phyloP scores from a whole-genome alignment of 305 asterid genomes.

The Solanum hybrid region DNA sequence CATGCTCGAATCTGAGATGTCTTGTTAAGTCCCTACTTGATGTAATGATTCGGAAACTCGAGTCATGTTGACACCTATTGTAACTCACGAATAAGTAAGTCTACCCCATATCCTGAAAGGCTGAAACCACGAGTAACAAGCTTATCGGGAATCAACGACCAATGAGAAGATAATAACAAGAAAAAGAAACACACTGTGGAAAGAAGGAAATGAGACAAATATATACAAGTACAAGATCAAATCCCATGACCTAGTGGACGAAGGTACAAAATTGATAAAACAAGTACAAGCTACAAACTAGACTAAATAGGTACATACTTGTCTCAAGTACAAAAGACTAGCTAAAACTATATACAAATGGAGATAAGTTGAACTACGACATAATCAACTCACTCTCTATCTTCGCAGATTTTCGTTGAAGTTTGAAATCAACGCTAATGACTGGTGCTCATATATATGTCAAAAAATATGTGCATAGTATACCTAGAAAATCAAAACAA shows the following conservation, averaged over 20 bases:
- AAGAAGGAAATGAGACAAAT: not conserved
- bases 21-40: too few species aligned
- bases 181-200: not conserved
- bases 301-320: too few species aligned
- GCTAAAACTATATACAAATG: not conserved
- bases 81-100: not conserved
- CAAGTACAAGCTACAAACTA: not conserved
- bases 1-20: too few species aligned
- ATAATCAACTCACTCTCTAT: too few species aligned
- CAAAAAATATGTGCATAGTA: too few species aligned
- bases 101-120: not conserved
- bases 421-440: too few species aligned
- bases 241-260: accelerated
- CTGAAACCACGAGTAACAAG: not conserved
- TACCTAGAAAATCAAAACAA: not conserved
- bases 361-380: not conserved
- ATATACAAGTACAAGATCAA: not conserved
- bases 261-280: too few species aligned
- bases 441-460: not conserved
- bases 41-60: too few species aligned
- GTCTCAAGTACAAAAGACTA: not conserved
- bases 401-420: not conserved
- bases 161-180: not conserved
- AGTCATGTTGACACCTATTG: too few species aligned
- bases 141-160: not conserved